Conservation (phyloP, 768 basidiomycete species). For the Coprinellus aureogranulatus region DNA sequence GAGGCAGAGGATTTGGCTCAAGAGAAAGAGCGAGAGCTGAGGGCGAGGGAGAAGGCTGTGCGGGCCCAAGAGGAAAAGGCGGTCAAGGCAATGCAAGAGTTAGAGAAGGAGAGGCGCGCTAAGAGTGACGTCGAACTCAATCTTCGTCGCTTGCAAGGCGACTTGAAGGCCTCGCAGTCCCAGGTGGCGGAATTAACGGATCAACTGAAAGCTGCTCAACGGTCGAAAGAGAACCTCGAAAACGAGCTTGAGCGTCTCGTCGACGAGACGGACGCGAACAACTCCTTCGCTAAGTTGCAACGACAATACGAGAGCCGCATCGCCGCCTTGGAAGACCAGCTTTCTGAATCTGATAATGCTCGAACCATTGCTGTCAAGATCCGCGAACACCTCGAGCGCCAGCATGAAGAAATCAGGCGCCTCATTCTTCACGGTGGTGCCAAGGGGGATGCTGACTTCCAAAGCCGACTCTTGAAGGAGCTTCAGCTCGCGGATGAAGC, state of each 20-base stretch:
- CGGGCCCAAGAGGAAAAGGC: constrained; percentile 62
- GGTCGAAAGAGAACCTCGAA: constrained; percentile 66
- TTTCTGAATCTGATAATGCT: constrained; percentile 55
- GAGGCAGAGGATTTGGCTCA: constrained; percentile 83
- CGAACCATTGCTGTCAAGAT: constrained; percentile 52
- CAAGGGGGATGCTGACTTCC: constrained; percentile 60
- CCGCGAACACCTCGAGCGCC: constrained; percentile 60
- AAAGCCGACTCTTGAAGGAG: constrained; percentile 58
- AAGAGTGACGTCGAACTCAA: constrained; percentile 67
- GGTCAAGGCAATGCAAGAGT: constrained; percentile 50
- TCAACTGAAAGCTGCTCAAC: constrained; percentile 50
- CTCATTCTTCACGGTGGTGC: constrained; percentile 52
- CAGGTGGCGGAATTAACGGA: constrained; percentile 58
- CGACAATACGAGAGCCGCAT: constrained; percentile 65
- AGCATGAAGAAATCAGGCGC: constrained; percentile 71
- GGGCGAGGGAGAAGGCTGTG: constrained; percentile 66
- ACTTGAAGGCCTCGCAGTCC: constrained; percentile 53
- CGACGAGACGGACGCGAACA: constrained; percentile 52
- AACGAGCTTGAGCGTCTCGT: constrained; percentile 64
- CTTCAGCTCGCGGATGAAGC: constrained; percentile 61
- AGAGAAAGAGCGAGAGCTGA: constrained; percentile 69
- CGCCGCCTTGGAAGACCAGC: constrained; percentile 56
- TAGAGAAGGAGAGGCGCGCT: constrained; percentile 65
- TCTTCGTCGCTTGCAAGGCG: constrained; percentile 56
- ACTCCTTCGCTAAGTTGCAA: constrained; percentile 57